Evolutionary conservation across 441 rosid species (phyloP).

Genomic region (Populus trichocarpa): DNA sequence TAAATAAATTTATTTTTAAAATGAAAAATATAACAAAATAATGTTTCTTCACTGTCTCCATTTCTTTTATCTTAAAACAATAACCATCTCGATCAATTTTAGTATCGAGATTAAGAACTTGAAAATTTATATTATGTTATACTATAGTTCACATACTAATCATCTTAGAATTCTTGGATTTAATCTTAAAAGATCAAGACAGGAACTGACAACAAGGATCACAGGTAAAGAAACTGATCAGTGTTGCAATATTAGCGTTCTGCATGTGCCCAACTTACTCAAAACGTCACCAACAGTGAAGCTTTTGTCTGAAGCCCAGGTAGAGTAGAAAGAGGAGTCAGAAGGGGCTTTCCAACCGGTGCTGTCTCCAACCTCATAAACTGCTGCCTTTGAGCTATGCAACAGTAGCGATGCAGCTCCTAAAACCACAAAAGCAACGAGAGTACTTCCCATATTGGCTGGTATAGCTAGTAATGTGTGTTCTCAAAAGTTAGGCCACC

Average conservation of each 20-base stretch:
- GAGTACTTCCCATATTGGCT: not conserved
- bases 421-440: not conserved
- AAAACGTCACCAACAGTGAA: constrained; percentile 31
- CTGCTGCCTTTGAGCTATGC: constrained; percentile 17
- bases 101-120: no score
- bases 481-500: constrained; percentile 29
- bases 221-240: not conserved
- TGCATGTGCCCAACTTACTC: constrained; percentile 13
- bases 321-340: constrained; percentile 16
- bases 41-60: no score
- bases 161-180: not conserved
- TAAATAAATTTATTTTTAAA: no score
- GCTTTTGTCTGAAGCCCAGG: constrained; percentile 29
- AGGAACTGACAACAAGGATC: not conserved
- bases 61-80: no score
- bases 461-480: constrained; percentile 21
- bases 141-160: no score
- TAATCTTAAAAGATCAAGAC: not conserved
- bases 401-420: constrained; percentile 4
- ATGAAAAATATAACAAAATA: no score
- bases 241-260: not conserved
- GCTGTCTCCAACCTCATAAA: constrained; percentile 25
- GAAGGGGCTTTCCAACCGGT: constrained; percentile 26
- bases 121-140: no score
- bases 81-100: no score